These are phyloP conservation scores for Biscogniauxia marginata DNA, from an alignment of 2,329 filamentous ascomycete genomes.

Conservation along the genomic window DNA sequence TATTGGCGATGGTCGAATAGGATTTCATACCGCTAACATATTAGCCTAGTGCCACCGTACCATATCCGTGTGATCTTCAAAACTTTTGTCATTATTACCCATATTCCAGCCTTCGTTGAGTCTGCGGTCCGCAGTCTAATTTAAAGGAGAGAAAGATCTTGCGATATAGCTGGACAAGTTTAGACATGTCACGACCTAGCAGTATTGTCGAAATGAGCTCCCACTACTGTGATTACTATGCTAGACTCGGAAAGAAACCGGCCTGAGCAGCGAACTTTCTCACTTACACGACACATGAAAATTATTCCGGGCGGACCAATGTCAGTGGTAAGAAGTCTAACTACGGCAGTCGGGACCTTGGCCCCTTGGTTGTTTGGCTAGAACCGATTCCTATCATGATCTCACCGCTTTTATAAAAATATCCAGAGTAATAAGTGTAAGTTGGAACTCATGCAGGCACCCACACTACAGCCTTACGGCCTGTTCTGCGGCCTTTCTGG, in stretches of 20 bases:
- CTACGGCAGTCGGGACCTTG: not conserved
- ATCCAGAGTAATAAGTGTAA: not conserved
- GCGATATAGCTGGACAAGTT: not conserved
- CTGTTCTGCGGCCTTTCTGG: not conserved
- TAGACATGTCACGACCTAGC: not conserved
- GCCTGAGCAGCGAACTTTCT: not conserved
- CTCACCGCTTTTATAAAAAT: not conserved
- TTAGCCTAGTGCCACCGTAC: not conserved
- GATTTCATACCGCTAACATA: slow-evolving; percentile 1
- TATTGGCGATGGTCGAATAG: slow-evolving; percentile 5
- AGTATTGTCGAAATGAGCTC: not conserved
- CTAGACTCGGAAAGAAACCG: not conserved
- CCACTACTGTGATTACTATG: too few relatives aligned
- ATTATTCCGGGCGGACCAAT: not conserved
- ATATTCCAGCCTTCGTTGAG: too few relatives aligned
- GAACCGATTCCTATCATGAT: not conserved
- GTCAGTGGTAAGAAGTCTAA: not conserved
- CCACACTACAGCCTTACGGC: not conserved
- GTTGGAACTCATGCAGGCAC: not conserved
- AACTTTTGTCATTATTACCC: not conserved
- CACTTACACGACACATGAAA: not conserved
- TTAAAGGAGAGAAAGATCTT: not conserved
- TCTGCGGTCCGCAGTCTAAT: not conserved
- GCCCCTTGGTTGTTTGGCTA: not conserved
- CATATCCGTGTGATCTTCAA: not conserved